These are phyloP conservation scores for Aspergillus ruber DNA, from an alignment of 2,329 filamentous ascomycete species.

Conservation along the genomic window DNA sequence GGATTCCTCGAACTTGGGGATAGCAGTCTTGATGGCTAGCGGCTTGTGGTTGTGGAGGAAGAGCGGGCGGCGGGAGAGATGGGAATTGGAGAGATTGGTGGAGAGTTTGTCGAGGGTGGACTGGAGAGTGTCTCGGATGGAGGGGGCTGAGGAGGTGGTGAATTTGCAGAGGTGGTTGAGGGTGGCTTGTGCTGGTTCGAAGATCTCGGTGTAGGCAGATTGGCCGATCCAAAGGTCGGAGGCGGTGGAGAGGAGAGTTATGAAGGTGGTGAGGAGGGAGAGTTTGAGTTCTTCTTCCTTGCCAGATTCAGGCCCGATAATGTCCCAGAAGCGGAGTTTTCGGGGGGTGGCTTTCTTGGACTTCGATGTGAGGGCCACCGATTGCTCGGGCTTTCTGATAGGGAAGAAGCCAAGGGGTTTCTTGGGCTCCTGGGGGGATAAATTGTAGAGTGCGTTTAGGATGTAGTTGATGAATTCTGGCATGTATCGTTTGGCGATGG, in stretches of 20 bases:
- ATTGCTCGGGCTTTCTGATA: slow-evolving; percentile 49
- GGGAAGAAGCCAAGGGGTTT: slow-evolving; percentile 54
- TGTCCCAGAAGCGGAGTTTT: slow-evolving; percentile 56
- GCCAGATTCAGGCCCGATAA: slow-evolving; percentile 22
- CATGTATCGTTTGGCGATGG: slow-evolving; percentile 75
- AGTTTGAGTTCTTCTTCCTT: slow-evolving; percentile 45
- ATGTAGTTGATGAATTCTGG: slow-evolving; percentile 82
- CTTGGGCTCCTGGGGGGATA: slow-evolving; percentile 52
- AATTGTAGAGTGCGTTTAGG: slow-evolving; percentile 63
- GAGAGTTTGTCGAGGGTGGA: slow-evolving; percentile 28
- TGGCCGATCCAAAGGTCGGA: slow-evolving; percentile 68
- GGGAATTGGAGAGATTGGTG: slow-evolving; percentile 51
- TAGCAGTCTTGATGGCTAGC: slow-evolving; percentile 75
- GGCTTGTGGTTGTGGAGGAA: slow-evolving; percentile 84
- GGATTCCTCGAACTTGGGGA: slow-evolving; percentile 92
- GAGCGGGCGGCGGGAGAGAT: slow-evolving; percentile 66
- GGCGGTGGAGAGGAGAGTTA: slow-evolving; percentile 61
- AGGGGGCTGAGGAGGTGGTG: slow-evolving; percentile 42
- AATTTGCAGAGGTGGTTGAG: slow-evolving; percentile 56
- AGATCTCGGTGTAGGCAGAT: slow-evolving; percentile 70
- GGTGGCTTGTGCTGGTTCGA: slow-evolving; percentile 56
- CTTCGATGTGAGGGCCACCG: slow-evolving; percentile 42
- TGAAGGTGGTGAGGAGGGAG: slow-evolving; percentile 56
- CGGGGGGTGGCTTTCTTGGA: slow-evolving; percentile 33
- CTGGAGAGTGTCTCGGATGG: slow-evolving; percentile 22